Base-by-base conservation (phyloP, 2,329 filamentous ascomycete genomes). In the Diplodia sapinea region DNA sequence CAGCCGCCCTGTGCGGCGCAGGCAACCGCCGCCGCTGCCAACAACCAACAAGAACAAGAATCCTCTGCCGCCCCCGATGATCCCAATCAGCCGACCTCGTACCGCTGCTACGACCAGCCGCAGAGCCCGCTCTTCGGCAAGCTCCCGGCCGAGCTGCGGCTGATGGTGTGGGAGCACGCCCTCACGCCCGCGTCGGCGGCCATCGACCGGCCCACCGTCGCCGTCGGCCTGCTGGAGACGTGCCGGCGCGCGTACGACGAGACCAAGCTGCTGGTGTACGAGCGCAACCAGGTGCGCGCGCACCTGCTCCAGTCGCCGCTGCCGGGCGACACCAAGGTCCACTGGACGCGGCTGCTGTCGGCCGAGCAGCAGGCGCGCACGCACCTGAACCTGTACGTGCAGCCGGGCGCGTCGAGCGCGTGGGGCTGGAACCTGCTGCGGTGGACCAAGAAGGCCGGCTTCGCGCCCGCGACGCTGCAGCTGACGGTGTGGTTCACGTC, bases 401-500 rank as follows among this genome's bases (percentile, higher is more conserved):
- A 63, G 59, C 59, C 59, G 0, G 47, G 43, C n/a, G 31, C 59
- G 2, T 63, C 43, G 15, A 51, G 13, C 43, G 12, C 59, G 17
- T 63, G 40, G 40, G 59, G 59, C 29, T 63, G 59, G 59, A 51
- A 63, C 31, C 59, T 63, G 3, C 31, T 63, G 4, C 43, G 59
- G 12, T 63, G 59, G 59, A 63, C 59, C 11, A 63, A 63, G 59
- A n/a, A 36, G 43, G 40, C 40, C 11, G 31, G 23, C 47, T 63
- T 63, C 47, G n/a, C 12, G 7, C 59, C 59, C 12, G 47, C 23
- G 17, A 63, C 59, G 31, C 59, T 63, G 31, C 59, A 63, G 47
- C 59, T 63, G 59, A 63, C 59, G 29, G 36, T 63, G n/a, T 63
- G 59, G 59, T 63, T 63, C 47, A 52, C 59, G 6, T 63, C 59